Base-by-base conservation (phyloP, 2,329 filamentous ascomycete species). In the Stromatinia cepivora region DNA sequence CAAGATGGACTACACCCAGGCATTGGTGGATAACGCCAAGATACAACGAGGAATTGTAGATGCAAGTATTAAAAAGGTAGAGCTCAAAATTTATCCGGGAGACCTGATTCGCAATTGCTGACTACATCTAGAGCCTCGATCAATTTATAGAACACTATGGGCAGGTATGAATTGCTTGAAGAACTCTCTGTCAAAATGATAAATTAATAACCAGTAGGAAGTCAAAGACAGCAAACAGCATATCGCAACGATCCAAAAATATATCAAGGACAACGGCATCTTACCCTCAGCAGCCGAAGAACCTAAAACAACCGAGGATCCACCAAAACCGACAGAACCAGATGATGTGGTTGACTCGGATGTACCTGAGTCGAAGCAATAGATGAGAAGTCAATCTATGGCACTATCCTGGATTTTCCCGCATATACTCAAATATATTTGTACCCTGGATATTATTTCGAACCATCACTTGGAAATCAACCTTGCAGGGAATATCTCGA, bases 171-270 rank as follows among this genome's bases (percentile, higher is more conserved):
- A n/a, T n/a, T 17, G 4, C 28, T 31, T 13, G 25, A 22, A 11
- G 25, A 20, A 7, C 1, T 31, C 11, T 28, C 25, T 28, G n/a
- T 13, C n/a, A 28, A 28, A 52, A 13, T 53, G 10, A 17, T 17
- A 20, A 53, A 25, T 25, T 53, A 53, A 53, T 15, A 1, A 13
- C 31, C 25, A 31, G 7, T 13, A 58, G 54, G 8, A 11, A 4
- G 8, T 42, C 15, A 42, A 58, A 42, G 13, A 1, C 7, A 39
- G 9, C 22, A n/a, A 58, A 39, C 36, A 8, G 22, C 31, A 58
- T n/a, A 58, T 58, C 54, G 54, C 31, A 22, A 58, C 34, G n/a
- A 58, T 58, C 20, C 17, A 58, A 58, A 10, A n/a, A 25, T 58
- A 58, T 25, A 42, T 58, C 31, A 7, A 58, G 11, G 54, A 58